phyloP scores from a whole-genome alignment of 2,329 filamentous ascomycete genomes.

The Calycina marina region DNA sequence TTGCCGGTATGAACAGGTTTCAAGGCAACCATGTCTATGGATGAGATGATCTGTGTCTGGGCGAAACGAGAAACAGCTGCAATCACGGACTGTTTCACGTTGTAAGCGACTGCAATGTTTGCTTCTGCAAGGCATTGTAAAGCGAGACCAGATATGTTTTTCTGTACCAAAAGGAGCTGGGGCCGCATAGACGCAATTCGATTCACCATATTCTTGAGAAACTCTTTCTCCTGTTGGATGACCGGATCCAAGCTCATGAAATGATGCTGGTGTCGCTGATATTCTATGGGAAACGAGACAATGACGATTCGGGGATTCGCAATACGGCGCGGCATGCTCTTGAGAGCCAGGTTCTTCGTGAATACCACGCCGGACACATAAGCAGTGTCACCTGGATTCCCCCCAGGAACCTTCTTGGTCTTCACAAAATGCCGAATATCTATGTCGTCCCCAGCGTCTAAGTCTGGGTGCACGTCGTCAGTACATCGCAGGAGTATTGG shows the following conservation, averaged over 20 bases:
- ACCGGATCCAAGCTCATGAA: conserved; percentile 98
- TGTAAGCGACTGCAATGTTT: conserved; percentile 86
- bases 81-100: conserved; percentile 91
- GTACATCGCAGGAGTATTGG: conserved; percentile 84
- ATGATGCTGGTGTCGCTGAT: conserved; percentile 79
- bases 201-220: conserved; percentile 78
- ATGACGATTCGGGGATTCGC: conserved; percentile 75
- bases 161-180: conserved; percentile 79
- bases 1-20: conserved; percentile 62
- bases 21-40: conserved; percentile 78
- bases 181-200: conserved; percentile 77
- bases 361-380: conserved; percentile 96
- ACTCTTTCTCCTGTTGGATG: conserved; percentile 92
- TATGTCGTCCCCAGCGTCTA: conserved; percentile 83
- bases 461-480: conserved; percentile 87
- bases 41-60: conserved; percentile 84
- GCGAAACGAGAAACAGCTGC: conserved; percentile 89
- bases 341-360: conserved; percentile 89
- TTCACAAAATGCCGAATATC: conserved; percentile 97
- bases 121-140: conserved; percentile 77
- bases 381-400: conserved; percentile 77
- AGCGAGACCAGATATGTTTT: conserved; percentile 81
- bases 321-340: conserved; percentile 88
- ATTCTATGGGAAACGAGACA: conserved; percentile 90
- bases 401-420: conserved; percentile 88